These are phyloP conservation scores for Lentinula detonsa DNA, from an alignment of 768 basidiomycete species.

Conservation along the genomic window DNA sequence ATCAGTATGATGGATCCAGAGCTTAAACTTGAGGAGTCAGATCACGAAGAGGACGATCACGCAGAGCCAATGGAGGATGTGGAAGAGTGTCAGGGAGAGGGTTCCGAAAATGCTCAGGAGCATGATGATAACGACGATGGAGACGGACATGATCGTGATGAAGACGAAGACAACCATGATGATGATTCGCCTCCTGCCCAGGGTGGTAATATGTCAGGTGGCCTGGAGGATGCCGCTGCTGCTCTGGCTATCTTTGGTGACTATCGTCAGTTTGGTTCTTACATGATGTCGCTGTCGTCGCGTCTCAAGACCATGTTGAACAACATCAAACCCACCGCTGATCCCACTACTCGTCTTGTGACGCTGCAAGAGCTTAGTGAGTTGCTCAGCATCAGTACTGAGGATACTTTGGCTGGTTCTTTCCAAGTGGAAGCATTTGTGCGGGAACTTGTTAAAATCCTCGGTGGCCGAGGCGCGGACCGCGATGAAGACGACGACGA, in stretches of 20 bases:
- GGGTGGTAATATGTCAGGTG: conserved; percentile 34
- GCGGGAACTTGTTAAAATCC: conserved; percentile 84
- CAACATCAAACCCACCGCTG: conserved; percentile 81
- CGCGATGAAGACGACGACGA: conserved; percentile 67
- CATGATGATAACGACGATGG: conserved; percentile 45
- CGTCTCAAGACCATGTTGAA: conserved; percentile 88
- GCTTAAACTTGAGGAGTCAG: conserved; percentile 42
- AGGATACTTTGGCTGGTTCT: conserved; percentile 94
- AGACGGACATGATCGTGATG: conserved; percentile 29
- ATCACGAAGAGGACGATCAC: conserved; percentile 35
- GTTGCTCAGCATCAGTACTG: conserved; percentile 90
- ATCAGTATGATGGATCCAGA: conserved; percentile 72
- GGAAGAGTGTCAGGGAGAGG: conserved; percentile 43
- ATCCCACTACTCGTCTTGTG: conserved; percentile 78
- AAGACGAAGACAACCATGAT: conserved; percentile 24
- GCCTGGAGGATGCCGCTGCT: conserved; percentile 55
- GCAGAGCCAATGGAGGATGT: conserved; percentile 33
- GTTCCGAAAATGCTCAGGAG: conserved; percentile 36
- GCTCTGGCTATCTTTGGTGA: conserved; percentile 82
- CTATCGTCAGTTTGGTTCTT: conserved; percentile 85
- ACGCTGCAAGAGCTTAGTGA: conserved; percentile 95
- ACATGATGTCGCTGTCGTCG: conserved; percentile 83
- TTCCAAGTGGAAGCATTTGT: conserved; percentile 93
- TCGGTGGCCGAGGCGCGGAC: conserved; percentile 72
- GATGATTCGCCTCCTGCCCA: conserved; percentile 27